Percentiles rank a stretch among this genome's conserved stretches.
Evolutionary conservation across 2,329 filamentous ascomycete genomes (phyloP).

Genomic region (Paramyrothecium roridum): DNA sequence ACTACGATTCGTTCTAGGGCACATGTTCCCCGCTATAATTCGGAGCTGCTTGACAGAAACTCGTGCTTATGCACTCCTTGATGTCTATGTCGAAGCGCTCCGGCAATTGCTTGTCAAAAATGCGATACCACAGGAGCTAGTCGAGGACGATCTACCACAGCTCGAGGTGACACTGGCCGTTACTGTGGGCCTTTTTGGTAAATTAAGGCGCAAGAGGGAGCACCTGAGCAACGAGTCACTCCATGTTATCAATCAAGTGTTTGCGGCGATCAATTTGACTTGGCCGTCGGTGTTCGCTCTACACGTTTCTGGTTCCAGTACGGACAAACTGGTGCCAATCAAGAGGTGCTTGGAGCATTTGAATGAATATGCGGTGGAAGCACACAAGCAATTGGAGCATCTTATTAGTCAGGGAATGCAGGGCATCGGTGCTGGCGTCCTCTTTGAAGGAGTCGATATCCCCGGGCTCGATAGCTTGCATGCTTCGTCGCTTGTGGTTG

Average conservation of each 20-base stretch:
- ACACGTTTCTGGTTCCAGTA: constrained; percentile 15
- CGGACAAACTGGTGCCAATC: constrained; percentile 2
- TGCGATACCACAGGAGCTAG: constrained; percentile 33
- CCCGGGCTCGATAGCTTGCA: no score
- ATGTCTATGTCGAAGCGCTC: constrained; percentile 46
- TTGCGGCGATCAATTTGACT: constrained; percentile 23
- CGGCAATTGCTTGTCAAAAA: constrained; percentile 28
- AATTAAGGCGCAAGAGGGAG: constrained; percentile 12
- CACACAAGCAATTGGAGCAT: constrained; percentile 13
- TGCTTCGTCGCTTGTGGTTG: not conserved
- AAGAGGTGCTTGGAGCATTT: constrained; percentile 10
- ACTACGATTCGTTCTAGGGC: constrained; percentile 43
- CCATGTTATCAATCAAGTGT: constrained; percentile 22
- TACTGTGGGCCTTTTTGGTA: constrained; percentile 22
- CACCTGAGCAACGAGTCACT: constrained; percentile 17
- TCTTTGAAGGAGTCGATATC: constrained; percentile 12
- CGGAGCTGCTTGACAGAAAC: constrained; percentile 28
- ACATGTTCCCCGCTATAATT: constrained; percentile 54
- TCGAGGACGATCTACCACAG: constrained; percentile 25
- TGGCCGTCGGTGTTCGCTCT: constrained; percentile 24
- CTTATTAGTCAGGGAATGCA: constrained; percentile 11
- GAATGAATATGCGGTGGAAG: constrained; percentile 11
- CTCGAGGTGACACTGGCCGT: constrained; percentile 28
- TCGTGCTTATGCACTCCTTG: constrained; percentile 44
- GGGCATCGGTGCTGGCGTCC: constrained; percentile 9